Conservation (phyloP, 2,329 filamentous ascomycete species). For the Fusarium acutatum region DNA sequence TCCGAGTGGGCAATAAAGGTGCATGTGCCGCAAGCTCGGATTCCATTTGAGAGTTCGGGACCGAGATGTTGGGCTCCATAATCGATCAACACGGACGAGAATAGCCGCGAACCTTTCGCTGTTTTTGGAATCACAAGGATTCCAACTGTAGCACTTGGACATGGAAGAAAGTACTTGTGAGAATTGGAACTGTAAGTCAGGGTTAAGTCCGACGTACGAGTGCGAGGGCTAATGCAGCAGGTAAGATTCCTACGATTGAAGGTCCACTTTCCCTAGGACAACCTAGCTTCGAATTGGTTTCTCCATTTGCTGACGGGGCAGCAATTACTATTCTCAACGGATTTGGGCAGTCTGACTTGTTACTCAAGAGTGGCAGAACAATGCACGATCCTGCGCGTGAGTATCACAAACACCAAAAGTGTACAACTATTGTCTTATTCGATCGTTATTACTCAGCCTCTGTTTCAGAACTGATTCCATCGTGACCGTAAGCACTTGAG, state of each 20-base stretch:
- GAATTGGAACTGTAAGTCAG: background rate
- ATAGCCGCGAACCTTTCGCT: background rate
- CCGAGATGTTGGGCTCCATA: background rate
- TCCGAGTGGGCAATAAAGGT: background rate
- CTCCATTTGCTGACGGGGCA: background rate
- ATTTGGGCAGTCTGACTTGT: background rate
- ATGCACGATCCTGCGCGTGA: background rate
- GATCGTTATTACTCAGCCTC: accelerated
- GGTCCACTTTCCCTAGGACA: background rate
- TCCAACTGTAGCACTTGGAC: no score
- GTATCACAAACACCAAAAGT: background rate
- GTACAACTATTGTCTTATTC: background rate
- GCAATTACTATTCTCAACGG: accelerated
- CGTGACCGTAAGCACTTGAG: background rate
- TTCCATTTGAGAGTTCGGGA: background rate
- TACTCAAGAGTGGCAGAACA: background rate
- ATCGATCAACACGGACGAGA: background rate
- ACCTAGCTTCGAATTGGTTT: background rate
- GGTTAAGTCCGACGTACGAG: background rate
- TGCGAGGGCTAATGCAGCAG: background rate
- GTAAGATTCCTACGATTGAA: background rate
- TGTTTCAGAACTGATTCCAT: background rate
- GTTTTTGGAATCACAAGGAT: background rate
- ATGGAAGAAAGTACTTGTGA: background rate
- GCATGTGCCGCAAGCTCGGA: background rate